phyloP scores from a whole-genome alignment of 495 filamentous ascomycete species.

The Xylaria cubensis region DNA sequence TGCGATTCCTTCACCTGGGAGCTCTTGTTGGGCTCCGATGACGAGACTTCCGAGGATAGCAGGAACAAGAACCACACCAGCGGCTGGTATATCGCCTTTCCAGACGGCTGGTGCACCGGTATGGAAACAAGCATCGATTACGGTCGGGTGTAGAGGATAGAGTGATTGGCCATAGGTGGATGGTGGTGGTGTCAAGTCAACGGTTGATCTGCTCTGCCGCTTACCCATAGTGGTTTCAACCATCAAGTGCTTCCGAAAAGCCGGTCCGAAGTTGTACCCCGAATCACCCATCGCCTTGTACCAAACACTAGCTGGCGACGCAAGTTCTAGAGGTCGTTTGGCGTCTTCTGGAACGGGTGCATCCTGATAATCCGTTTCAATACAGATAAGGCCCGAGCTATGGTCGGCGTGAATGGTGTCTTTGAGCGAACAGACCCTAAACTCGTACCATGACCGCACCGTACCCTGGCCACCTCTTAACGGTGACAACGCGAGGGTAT shows the following conservation, averaged over 20 bases:
- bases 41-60: slow-evolving; percentile 9
- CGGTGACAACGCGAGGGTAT: background rate
- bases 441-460: background rate
- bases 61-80: slow-evolving; percentile 10
- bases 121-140: slow-evolving; percentile 48
- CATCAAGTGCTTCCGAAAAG: slow-evolving; percentile 35
- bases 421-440: slow-evolving; percentile 1
- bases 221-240: slow-evolving; percentile 39
- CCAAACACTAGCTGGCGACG: slow-evolving; percentile 30
- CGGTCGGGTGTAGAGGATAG: slow-evolving; percentile 46
- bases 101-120: slow-evolving; percentile 31
- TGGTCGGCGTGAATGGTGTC: background rate
- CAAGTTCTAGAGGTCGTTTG: background rate
- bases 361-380: slow-evolving; percentile 11
- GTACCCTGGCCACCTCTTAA: background rate
- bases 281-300: slow-evolving; percentile 41
- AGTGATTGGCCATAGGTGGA: slow-evolving; percentile 39
- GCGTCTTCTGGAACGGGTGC: background rate
- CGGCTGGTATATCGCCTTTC: slow-evolving; percentile 15
- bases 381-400: slow-evolving; percentile 1
- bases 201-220: slow-evolving; percentile 7
- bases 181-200: slow-evolving; percentile 21
- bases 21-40: slow-evolving; percentile 4
- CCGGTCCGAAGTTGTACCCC: slow-evolving; percentile 40
- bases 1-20: slow-evolving; percentile 11